Evolutionary conservation across 2,329 filamentous ascomycete genomes (phyloP).

Genomic region (Dothistroma pini): DNA sequence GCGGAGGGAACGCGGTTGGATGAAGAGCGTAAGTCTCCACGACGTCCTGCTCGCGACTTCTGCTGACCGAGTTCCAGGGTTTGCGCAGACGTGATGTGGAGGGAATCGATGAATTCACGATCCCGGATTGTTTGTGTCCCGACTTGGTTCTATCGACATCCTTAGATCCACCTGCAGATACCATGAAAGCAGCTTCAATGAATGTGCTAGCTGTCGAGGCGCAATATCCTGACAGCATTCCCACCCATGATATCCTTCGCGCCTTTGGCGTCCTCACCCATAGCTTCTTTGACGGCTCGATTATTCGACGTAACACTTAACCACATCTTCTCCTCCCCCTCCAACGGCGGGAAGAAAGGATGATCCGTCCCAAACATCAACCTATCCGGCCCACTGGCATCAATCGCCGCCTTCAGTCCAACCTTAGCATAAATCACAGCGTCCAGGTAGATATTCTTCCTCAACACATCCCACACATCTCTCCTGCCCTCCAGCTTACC

Average conservation of each 20-base stretch:
- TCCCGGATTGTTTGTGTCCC: not conserved
- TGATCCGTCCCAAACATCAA: slow-evolving; percentile 63
- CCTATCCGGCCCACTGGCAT: slow-evolving; percentile 60
- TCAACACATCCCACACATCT: slow-evolving; percentile 61
- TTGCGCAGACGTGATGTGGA: slow-evolving; percentile 1
- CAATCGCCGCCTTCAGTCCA: slow-evolving; percentile 66
- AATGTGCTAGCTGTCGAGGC: slow-evolving; percentile 14
- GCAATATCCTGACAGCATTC: slow-evolving; percentile 56
- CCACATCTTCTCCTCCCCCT: slow-evolving; percentile 59
- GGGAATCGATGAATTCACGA: not conserved
- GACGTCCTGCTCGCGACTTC: not conserved
- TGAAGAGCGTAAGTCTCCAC: slow-evolving; percentile 54
- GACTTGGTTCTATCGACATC: not conserved
- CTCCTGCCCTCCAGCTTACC: slow-evolving; percentile 57
- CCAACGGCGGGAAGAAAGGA: slow-evolving; percentile 77
- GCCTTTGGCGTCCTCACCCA: slow-evolving; percentile 45
- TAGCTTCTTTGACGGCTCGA: slow-evolving; percentile 52
- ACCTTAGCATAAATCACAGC: slow-evolving; percentile 79
- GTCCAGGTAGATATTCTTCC: slow-evolving; percentile 80
- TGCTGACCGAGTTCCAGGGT: not conserved
- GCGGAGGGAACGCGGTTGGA: slow-evolving; percentile 71
- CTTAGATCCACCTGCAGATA: not conserved
- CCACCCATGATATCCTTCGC: slow-evolving; percentile 56
- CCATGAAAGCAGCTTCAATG: too few species aligned
- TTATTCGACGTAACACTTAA: slow-evolving; percentile 62